phyloP scores from a whole-genome alignment of 2,329 filamentous ascomycete genomes.

The Penicillium sp. region DNA sequence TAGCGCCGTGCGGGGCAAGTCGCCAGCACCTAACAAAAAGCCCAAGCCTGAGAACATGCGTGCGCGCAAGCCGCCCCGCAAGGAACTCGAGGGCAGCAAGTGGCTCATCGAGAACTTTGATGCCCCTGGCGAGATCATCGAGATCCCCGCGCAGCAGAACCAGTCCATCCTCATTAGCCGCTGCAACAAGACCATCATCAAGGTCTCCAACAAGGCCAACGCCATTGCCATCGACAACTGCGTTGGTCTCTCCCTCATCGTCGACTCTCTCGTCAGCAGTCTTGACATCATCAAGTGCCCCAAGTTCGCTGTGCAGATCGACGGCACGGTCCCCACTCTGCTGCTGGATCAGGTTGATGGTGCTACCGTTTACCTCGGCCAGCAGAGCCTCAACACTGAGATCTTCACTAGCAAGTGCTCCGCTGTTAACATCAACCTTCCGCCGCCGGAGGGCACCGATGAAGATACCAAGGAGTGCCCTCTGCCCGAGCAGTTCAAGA shows the following conservation, averaged over 20 bases:
- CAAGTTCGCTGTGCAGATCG: slow-evolving; percentile 91
- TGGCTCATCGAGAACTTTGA: slow-evolving; percentile 97
- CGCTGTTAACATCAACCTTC: slow-evolving; percentile 82
- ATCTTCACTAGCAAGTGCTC: slow-evolving; percentile 87
- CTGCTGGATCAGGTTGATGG: slow-evolving; percentile 92
- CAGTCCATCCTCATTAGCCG: slow-evolving; percentile 91
- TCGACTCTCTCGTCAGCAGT: slow-evolving; percentile 85
- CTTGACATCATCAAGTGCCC: slow-evolving; percentile 94
- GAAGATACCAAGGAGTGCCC: slow-evolving; percentile 86
- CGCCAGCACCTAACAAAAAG: slow-evolving; percentile 82
- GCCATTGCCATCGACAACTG: slow-evolving; percentile 96
- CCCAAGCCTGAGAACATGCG: slow-evolving; percentile 84
- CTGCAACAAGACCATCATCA: slow-evolving; percentile 86
- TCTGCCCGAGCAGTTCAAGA: slow-evolving; percentile 87
- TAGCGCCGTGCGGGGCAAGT: slow-evolving; percentile 61
- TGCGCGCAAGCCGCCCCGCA: slow-evolving; percentile 74
- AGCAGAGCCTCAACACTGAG: slow-evolving; percentile 73
- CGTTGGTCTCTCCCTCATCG: slow-evolving; percentile 74
- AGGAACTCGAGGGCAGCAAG: slow-evolving; percentile 82
- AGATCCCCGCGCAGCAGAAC: slow-evolving; percentile 75
- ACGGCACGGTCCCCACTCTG: slow-evolving; percentile 81
- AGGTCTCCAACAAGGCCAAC: slow-evolving; percentile 90
- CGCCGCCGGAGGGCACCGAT: slow-evolving; percentile 61
- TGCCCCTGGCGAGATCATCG: slow-evolving; percentile 67
- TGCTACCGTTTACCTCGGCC: slow-evolving; percentile 80